Evolutionary conservation across 257 asterid genomes (phyloP), one percentile per base, ranked within the genome.

Genomic region (Salvia miltiorrhiza): DNA sequence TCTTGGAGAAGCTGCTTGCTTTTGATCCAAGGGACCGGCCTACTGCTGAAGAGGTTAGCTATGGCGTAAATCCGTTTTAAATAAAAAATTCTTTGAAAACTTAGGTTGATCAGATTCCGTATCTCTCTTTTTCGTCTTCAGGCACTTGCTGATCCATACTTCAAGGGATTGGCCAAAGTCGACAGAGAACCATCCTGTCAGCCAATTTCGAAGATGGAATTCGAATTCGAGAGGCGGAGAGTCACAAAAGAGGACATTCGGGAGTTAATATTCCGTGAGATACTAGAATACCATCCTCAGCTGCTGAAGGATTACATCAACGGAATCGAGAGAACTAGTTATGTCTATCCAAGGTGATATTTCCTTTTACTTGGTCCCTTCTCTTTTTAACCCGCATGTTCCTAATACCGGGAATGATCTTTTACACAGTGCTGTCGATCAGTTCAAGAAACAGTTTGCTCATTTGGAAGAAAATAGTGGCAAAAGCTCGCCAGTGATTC

Each of bases 21-120:
- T 90, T 92, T 67, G 97, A 92, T 73, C 96, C 96, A n/a, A 90
- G 90, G 84, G 95, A 92, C 72, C 88, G 97, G 50, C 97, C 96
- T 52, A 88, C 93, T 45, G 96, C 96, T 71, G 87, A 86, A 81
- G 90, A 90, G 96, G 95, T 90, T 70, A 55, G 78, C 53, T 69
- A 21, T 64, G 48, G 13, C 63, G 28, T 77, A 11, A 56, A 19
- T 2, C 43, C 35, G 19, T 48, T 14, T 73, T 55, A 5, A 3
- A 62, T 66, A 9, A 1, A 23, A 33, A 32, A 43, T 20, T 56
- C 47, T 26, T 69, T 21, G 68, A 43, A 56, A 35, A 44, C 16
- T 40, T 53, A 50, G 41, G 54, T 19, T 63, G 60, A 39, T 73
- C 35, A 37, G 30, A 47, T 58, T 37, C 5, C 3, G 12, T 33